These are phyloP conservation scores for Eimeria maxima DNA, from an alignment of 169 alveolate genomes.

Conservation along the genomic window DNA sequence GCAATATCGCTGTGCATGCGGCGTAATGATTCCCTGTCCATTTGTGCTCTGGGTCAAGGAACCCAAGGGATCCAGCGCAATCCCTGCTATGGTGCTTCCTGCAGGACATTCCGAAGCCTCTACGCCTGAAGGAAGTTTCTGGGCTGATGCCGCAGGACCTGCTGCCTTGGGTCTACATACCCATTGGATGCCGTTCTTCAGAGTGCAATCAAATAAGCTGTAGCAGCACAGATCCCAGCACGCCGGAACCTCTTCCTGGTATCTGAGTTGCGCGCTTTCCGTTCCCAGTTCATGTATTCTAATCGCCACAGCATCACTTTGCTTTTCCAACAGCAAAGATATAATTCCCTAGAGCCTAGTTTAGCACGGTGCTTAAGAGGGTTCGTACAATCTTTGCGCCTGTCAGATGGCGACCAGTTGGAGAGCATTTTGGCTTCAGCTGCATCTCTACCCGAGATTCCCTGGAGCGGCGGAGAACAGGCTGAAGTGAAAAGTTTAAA, in stretches of 20 bases:
- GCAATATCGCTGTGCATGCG: neutral
- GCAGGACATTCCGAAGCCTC: conserved; percentile 55
- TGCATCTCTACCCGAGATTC: neutral
- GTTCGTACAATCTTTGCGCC: neutral
- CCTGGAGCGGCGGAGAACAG: conserved; percentile 6
- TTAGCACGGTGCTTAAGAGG: neutral
- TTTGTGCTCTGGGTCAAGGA: neutral
- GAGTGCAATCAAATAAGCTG: conserved; percentile 74
- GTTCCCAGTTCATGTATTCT: neutral
- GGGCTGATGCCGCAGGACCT: conserved; percentile 42
- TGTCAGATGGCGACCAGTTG: conserved; percentile 30
- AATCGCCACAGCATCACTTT: neutral
- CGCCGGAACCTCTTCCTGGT: conserved; percentile 69
- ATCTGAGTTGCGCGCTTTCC: neutral
- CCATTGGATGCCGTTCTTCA: conserved; percentile 60
- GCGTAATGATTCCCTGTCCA: neutral
- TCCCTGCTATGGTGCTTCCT: neutral
- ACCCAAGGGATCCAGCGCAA: neutral
- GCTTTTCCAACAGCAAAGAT: neutral
- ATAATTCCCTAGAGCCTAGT: neutral
- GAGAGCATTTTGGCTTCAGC: conserved; percentile 20
- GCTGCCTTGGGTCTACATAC: conserved; percentile 70
- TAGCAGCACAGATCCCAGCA: conserved; percentile 78
- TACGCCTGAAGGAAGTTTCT: conserved; percentile 52
- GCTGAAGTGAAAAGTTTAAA: neutral